Percentiles rank a stretch among this genome's conserved stretches.
Evolutionary conservation across 768 basidiomycete genomes (phyloP).

Genomic region (Phaffia tasmanica): DNA sequence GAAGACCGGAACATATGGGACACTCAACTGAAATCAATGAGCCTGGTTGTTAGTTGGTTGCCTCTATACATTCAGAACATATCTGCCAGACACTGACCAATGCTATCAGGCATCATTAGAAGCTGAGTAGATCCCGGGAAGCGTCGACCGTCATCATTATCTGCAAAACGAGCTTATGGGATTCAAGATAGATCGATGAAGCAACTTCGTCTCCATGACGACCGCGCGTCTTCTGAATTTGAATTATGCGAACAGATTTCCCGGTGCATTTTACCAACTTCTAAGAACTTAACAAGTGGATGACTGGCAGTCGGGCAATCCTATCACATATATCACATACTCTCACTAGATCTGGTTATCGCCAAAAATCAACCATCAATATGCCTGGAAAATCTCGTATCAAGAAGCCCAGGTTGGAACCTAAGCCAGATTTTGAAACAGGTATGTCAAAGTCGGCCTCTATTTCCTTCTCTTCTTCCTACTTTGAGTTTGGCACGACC

Average conservation of each 20-base stretch:
- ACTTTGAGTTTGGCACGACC: background rate
- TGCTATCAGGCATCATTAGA: no score
- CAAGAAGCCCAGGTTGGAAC: constrained; percentile 12
- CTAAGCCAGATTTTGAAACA: constrained; percentile 11
- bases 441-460: constrained; percentile 1
- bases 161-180: background rate
- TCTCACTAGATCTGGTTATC: no score
- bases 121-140: no score
- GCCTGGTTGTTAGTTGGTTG: constrained; percentile 1
- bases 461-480: background rate
- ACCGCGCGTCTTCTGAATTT: background rate
- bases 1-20: background rate
- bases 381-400: constrained; percentile 11
- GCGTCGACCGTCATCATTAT: no score
- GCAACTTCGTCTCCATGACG: background rate
- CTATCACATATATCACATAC: no score
- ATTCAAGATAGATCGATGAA: constrained; percentile 4
- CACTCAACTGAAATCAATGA: background rate
- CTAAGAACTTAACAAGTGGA: no score
- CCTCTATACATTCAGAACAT: background rate
- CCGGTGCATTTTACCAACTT: no score
- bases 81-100: no score
- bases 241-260: background rate
- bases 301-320: no score
- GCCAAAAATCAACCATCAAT: background rate